These are phyloP conservation scores for Exidia glandulosa DNA, from an alignment of 768 basidiomycete genomes.

Conservation along the genomic window DNA sequence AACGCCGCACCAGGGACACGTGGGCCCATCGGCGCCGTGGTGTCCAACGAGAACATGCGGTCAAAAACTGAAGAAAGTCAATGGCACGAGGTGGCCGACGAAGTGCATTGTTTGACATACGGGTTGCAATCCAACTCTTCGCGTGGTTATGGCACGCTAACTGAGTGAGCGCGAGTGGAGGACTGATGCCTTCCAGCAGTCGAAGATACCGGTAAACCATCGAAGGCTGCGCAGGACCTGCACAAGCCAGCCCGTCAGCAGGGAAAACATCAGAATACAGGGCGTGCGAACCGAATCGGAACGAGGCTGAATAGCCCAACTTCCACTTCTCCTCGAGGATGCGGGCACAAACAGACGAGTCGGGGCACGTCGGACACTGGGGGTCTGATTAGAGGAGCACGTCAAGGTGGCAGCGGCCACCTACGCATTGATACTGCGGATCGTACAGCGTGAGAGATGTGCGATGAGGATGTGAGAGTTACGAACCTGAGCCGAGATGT, in stretches of 20 bases:
- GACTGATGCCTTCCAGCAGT: conserved; percentile 82
- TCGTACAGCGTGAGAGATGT: not conserved
- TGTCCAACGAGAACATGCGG: conserved; percentile 75
- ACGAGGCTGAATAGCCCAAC: conserved; percentile 76
- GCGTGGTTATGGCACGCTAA: conserved; percentile 83
- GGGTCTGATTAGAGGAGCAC: not conserved
- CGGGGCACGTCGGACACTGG: conserved; percentile 78
- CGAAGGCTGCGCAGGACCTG: conserved; percentile 77
- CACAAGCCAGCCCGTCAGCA: not conserved
- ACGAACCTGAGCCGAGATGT: conserved; percentile 36
- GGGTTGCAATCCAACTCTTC: conserved; percentile 76
- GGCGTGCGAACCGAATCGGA: conserved; percentile 72
- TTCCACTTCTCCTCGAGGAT: conserved; percentile 89
- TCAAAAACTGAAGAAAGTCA: conserved; percentile 53
- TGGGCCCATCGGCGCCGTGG: conserved; percentile 41
- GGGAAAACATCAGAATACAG: not conserved
- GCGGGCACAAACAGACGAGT: conserved; percentile 65
- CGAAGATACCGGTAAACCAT: conserved; percentile 90
- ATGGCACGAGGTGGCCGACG: conserved; percentile 1
- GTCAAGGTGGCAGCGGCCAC: not conserved
- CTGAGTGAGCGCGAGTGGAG: conserved; percentile 75
- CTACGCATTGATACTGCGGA: not conserved
- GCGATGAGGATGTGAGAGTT: not conserved
- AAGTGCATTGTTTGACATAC: conserved; percentile 31
- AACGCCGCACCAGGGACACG: conserved; percentile 54